Conservation (phyloP, 2,329 filamentous ascomycete genomes). For the Claviceps sorghi region DNA sequence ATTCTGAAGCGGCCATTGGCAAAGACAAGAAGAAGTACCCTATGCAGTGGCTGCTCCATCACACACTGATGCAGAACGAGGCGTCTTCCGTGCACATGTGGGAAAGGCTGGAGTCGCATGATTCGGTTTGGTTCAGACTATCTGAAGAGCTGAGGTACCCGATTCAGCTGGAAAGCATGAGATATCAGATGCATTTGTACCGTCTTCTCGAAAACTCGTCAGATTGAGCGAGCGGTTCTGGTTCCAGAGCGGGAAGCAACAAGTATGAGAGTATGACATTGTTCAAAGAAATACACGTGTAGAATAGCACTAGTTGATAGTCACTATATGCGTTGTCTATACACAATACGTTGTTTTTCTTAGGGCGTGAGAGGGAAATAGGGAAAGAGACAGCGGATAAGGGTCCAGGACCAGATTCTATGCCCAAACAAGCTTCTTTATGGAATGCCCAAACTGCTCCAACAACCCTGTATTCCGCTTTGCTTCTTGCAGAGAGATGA, state of each 20-base stretch:
- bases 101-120: constrained; percentile 60
- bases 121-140: constrained; percentile 76
- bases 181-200: constrained; percentile 85
- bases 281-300: not conserved
- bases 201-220: constrained; percentile 13
- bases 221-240: not conserved
- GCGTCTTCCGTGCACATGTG: constrained; percentile 35
- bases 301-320: not conserved
- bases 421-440: constrained; percentile 90
- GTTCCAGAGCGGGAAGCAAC: not conserved
- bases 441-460: constrained; percentile 73
- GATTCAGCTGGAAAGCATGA: constrained; percentile 83
- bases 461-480: constrained; percentile 74
- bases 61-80: constrained; percentile 47
- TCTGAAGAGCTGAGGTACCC: constrained; percentile 56
- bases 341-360: not conserved
- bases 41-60: constrained; percentile 85
- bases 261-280: not conserved
- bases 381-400: not conserved
- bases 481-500: constrained; percentile 74
- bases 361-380: not conserved
- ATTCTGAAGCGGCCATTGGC: constrained; percentile 66
- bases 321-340: not conserved
- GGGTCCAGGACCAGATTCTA: constrained; percentile 11
- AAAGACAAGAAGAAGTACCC: constrained; percentile 56